These are phyloP conservation scores for Kwoniella sp. DNA, from an alignment of 768 basidiomycete species.

Conservation along the genomic window DNA sequence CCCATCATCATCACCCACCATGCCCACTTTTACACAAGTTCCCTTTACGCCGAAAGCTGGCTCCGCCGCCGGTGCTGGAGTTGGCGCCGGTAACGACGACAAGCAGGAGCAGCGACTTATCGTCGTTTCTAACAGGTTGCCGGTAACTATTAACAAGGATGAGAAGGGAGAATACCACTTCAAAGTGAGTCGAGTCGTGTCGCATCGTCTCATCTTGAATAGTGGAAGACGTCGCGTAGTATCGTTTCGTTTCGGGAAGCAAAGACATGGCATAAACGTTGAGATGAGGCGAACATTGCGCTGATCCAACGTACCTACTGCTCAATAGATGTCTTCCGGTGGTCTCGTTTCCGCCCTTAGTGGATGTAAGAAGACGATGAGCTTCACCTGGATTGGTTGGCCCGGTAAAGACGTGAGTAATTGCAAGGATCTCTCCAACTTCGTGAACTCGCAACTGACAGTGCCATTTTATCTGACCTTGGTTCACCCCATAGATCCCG, in stretches of 20 bases:
- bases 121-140: constrained; percentile 93
- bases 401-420: constrained; percentile 61
- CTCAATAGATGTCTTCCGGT: constrained; percentile 94
- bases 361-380: constrained; percentile 97
- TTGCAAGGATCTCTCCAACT: neutral
- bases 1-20: constrained; percentile 25
- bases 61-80: neutral
- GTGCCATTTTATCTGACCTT: neutral
- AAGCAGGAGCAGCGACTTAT: constrained; percentile 67
- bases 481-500: constrained; percentile 70
- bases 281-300: no score
- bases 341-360: constrained; percentile 95
- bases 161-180: constrained; percentile 90
- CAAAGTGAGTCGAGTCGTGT: constrained; percentile 57
- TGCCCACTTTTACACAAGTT: constrained; percentile 15
- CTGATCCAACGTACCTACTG: neutral
- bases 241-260: no score
- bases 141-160: constrained; percentile 94
- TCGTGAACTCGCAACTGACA: neutral
- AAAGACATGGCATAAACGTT: no score
- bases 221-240: no score
- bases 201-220: no score
- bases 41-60: constrained; percentile 5
- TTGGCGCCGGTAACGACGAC: neutral
- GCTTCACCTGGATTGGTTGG: constrained; percentile 98